Evolutionary conservation across 257 asterid genomes (phyloP).

Genomic region (Solanum rostratum): DNA sequence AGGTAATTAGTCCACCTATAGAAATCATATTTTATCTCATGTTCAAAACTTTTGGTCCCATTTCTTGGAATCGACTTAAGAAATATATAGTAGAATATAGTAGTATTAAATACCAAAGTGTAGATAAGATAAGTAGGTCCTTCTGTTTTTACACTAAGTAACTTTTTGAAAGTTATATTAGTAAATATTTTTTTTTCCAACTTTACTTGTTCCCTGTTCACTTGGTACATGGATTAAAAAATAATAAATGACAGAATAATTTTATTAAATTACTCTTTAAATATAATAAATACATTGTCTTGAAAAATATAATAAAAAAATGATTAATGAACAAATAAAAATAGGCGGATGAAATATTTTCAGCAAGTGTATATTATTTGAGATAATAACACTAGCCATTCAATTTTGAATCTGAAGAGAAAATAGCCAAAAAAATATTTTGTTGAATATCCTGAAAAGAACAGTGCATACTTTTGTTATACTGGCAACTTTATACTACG

Average conservation of each 20-base stretch:
- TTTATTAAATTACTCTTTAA: no score
- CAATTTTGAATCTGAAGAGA: not conserved
- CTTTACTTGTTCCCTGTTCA: no score
- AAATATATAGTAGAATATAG: no score
- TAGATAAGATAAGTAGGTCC: not conserved
- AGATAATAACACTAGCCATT: not conserved
- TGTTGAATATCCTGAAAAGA: not conserved
- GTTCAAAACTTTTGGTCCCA: not conserved
- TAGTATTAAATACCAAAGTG: not conserved
- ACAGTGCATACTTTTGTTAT: not conserved
- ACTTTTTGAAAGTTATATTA: not conserved
- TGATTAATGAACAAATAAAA: no score
- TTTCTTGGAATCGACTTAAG: not conserved
- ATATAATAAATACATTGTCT: no score
- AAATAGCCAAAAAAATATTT: not conserved
- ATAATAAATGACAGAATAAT: no score
- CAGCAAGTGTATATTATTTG: not conserved
- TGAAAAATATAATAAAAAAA: no score
- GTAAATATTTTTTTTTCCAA: no score
- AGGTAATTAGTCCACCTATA: not conserved
- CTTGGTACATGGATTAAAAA: no score
- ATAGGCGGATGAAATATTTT: no score
- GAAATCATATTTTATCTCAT: not conserved
- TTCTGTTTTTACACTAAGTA: not conserved
- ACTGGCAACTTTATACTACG: not conserved